A percentile compares a stretch with the other conserved stretches of the same genome.
These are phyloP conservation scores for Marsdenia floribunda DNA, from an alignment of 257 asterid genomes.

Conservation along the genomic window DNA sequence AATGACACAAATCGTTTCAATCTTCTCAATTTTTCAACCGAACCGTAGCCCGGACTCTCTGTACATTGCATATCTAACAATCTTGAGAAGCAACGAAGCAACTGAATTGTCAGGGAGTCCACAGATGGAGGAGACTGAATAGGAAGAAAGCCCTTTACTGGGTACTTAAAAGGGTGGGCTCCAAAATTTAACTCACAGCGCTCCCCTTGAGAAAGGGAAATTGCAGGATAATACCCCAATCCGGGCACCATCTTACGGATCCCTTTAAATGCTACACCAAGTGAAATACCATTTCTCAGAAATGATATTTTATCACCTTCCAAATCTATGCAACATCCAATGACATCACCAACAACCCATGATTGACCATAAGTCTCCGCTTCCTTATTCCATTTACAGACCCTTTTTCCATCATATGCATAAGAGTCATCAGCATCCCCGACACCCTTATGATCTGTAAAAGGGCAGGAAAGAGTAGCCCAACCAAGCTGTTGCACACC, in stretches of 20 bases:
- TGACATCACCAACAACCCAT: conserved; percentile 95
- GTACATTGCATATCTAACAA: conserved; percentile 57
- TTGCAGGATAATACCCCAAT: conserved; percentile 90
- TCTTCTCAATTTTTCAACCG: conserved; percentile 71
- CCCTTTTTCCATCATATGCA: conserved; percentile 93
- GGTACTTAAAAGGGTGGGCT: conserved; percentile 71
- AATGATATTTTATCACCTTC: conserved; percentile 69
- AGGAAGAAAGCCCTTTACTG: conserved; percentile 71
- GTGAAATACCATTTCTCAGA: conserved; percentile 79
- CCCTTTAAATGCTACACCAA: conserved; percentile 85
- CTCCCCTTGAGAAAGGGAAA: conserved; percentile 96
- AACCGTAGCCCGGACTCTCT: conserved; percentile 47
- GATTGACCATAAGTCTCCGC: conserved; percentile 79
- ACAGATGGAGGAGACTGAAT: conserved; percentile 66
- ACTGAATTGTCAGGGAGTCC: conserved; percentile 37
- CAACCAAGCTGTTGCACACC: conserved; percentile 96
- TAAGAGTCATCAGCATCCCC: conserved; percentile 95
- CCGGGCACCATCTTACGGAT: conserved; percentile 95
- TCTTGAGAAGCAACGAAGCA: conserved; percentile 69
- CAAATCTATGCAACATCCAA: conserved; percentile 92
- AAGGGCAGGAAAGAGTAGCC: conserved; percentile 86
- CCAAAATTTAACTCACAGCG: conserved; percentile 92
- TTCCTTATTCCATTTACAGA: conserved; percentile 81
- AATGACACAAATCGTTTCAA: conserved; percentile 76
- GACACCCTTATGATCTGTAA: conserved; percentile 83